Evolutionary conservation across 2,329 filamentous ascomycete species (phyloP).

Genomic region (Aureobasidium pullulans): DNA sequence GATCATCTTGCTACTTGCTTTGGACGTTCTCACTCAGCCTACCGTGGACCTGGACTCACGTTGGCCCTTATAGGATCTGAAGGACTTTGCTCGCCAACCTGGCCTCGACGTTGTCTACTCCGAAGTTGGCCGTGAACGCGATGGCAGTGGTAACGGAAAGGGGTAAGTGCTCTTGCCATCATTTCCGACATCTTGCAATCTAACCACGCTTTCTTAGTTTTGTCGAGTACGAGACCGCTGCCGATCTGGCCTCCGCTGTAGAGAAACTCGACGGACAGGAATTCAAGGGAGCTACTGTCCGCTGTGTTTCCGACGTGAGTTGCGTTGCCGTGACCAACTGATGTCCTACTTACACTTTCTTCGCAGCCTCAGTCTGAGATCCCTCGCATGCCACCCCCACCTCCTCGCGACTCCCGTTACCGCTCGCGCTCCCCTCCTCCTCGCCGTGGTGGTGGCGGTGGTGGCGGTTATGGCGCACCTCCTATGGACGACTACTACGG

Average conservation of each 20-base stretch:
- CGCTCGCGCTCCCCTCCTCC: slow-evolving; percentile 71
- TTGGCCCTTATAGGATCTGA: slow-evolving; percentile 85
- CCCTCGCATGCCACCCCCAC: slow-evolving; percentile 41
- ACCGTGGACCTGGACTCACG: slow-evolving; percentile 62
- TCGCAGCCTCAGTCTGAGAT: slow-evolving; percentile 67
- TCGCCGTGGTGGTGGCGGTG: slow-evolving; percentile 54
- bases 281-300: slow-evolving; percentile 84
- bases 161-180: slow-evolving; percentile 54
- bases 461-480: slow-evolving; percentile 48
- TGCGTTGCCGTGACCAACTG: background rate
- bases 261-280: slow-evolving; percentile 90
- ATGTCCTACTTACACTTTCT: slow-evolving; percentile 12
- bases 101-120: slow-evolving; percentile 97
- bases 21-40: slow-evolving; percentile 32
- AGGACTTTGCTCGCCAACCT: slow-evolving; percentile 97
- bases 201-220: slow-evolving; percentile 52
- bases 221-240: slow-evolving; percentile 92
- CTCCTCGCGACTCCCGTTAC: slow-evolving; percentile 47
- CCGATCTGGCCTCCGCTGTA: slow-evolving; percentile 81
- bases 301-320: slow-evolving; percentile 78
- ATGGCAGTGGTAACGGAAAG: slow-evolving; percentile 55
- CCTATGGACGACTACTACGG: slow-evolving; percentile 62
- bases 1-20: slow-evolving; percentile 20
- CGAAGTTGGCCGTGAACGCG: slow-evolving; percentile 85
- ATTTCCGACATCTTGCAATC: background rate